Percentiles rank a stretch among this genome's conserved stretches.
Conservation (phyloP, 352 stramenopile genomes). For the Phytophthora boehmeriae region DNA sequence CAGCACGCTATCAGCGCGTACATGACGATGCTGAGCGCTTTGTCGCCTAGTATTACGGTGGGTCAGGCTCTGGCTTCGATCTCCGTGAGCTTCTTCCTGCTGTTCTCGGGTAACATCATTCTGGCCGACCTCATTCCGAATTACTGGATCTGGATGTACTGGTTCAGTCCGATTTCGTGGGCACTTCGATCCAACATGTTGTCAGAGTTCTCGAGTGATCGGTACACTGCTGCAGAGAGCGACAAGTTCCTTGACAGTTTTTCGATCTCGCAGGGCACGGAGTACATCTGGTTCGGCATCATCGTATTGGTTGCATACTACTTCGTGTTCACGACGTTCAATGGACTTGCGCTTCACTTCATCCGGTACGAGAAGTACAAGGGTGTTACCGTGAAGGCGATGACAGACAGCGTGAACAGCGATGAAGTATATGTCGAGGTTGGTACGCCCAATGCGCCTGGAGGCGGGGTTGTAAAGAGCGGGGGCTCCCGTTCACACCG, state of each 20-base stretch:
- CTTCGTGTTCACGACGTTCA: conserved; percentile 56
- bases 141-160: conserved; percentile 86
- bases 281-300: conserved; percentile 59
- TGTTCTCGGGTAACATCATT: conserved; percentile 82
- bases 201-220: conserved; percentile 51
- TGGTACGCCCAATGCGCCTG: conserved; percentile 23
- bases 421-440: conserved; percentile 51
- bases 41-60: conserved; percentile 61
- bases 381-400: conserved; percentile 37
- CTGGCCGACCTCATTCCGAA: conserved; percentile 62
- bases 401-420: conserved; percentile 30
- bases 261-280: conserved; percentile 41
- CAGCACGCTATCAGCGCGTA: conserved; percentile 70
- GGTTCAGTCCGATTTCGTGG: conserved; percentile 71
- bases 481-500: conserved; percentile 47
- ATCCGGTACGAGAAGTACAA: conserved; percentile 54
- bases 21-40: conserved; percentile 62
- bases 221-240: conserved; percentile 30
- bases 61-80: conserved; percentile 50
- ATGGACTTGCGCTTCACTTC: conserved; percentile 49
- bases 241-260: conserved; percentile 31
- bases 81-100: conserved; percentile 66
- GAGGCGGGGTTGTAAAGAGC: conserved; percentile 11
- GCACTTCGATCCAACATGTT: conserved; percentile 59
- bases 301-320: conserved; percentile 54